A percentile compares a stretch with the other conserved stretches of the same genome.
Conservation (phyloP, 192 early-diverging fungal species). For the Rhizophlyctis rosea region DNA sequence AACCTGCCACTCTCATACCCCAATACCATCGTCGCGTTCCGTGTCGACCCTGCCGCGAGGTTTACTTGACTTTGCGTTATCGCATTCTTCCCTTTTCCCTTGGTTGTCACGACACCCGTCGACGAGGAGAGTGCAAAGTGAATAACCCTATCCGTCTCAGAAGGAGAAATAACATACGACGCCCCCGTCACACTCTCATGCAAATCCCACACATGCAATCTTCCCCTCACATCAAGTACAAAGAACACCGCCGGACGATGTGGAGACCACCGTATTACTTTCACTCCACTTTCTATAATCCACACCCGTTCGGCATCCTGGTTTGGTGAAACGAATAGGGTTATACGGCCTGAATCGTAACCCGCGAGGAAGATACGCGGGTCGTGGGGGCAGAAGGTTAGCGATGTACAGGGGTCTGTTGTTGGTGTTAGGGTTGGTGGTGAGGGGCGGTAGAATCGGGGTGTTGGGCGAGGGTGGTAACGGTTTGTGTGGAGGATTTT, state of each 20-base stretch:
- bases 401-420: constrained; percentile 21
- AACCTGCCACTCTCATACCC: constrained; percentile 31
- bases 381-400: constrained; percentile 29
- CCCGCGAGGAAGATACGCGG: constrained; percentile 33
- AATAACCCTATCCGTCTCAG: neutral
- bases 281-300: neutral
- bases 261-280: constrained; percentile 36
- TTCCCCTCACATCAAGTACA: constrained; percentile 30
- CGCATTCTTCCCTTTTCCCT: neutral
- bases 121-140: no score
- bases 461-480: constrained; percentile 26
- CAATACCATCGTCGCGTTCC: constrained; percentile 30
- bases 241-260: constrained; percentile 48
- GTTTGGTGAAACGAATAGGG: constrained; percentile 23
- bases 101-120: constrained; percentile 6
- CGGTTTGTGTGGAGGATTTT: constrained; percentile 30
- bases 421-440: constrained; percentile 1
- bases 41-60: constrained; percentile 12
- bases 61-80: constrained; percentile 8
- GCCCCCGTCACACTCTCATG: constrained; percentile 28
- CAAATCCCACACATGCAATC: constrained; percentile 43
- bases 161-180: constrained; percentile 21
- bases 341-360: constrained; percentile 38
- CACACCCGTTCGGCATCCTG: neutral
- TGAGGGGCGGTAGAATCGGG: constrained; percentile 1